These are phyloP conservation scores for Metarhizium rileyi DNA, from an alignment of 2,329 filamentous ascomycete species.

Conservation along the genomic window DNA sequence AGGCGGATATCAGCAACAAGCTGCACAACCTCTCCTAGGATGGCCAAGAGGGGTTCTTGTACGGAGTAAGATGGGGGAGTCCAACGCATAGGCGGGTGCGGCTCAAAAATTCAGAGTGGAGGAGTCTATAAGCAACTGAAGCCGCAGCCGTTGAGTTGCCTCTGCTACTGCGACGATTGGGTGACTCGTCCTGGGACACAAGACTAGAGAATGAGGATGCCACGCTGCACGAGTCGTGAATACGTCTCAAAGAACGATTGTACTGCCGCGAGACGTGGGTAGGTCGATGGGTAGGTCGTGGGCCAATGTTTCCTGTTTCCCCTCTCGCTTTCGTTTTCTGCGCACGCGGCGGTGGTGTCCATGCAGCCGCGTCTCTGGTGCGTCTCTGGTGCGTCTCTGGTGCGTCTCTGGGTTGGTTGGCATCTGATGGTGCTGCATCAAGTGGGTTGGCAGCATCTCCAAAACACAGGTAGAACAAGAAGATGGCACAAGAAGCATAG, in stretches of 20 bases:
- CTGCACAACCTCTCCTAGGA: background rate
- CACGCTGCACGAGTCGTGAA: background rate
- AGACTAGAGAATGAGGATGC: background rate
- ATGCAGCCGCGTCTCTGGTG: conserved; percentile 3
- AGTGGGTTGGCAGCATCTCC: conserved; percentile 10
- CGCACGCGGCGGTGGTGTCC: conserved; percentile 5
- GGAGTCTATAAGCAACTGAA: background rate
- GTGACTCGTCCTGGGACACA: background rate
- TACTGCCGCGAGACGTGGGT: conserved; percentile 6
- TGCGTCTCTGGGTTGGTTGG: conserved; percentile 7
- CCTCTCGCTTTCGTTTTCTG: conserved; percentile 6
- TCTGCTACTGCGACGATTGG: background rate
- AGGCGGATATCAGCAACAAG: background rate
- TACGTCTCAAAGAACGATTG: background rate
- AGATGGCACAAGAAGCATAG: background rate
- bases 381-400: too few relatives aligned
- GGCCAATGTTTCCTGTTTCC: conserved; percentile 3
- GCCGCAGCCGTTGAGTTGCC: background rate
- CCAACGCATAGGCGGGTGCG: conserved; percentile 6
- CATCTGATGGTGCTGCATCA: conserved; percentile 8
- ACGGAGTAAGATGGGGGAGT: conserved; percentile 5
- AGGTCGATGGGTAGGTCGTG: conserved; percentile 4
- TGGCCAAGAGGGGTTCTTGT: conserved; percentile 8
- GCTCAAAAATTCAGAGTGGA: conserved; percentile 2
- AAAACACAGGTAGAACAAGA: background rate